Percentiles rank a stretch among this genome's conserved stretches.
Conservation (phyloP, 768 basidiomycete species). For the Tremella yokohamensis region DNA sequence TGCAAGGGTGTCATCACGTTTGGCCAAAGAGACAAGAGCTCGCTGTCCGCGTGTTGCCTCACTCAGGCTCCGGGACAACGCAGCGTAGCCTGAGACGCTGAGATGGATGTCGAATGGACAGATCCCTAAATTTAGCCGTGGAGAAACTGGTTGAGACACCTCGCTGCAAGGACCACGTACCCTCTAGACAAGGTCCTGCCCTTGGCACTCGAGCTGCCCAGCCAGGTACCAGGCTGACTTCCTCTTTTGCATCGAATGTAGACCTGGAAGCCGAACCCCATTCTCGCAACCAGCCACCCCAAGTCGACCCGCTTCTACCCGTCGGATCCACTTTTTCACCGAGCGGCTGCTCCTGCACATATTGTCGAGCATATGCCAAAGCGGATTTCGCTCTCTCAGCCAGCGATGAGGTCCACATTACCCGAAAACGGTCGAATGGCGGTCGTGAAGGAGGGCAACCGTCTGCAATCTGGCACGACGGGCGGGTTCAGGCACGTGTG, state of each 20-base stretch:
- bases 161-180: not conserved
- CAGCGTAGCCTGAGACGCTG: not conserved
- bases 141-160: not conserved
- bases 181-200: not conserved
- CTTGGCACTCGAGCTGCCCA: not conserved
- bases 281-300: too few relatives aligned
- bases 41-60: slow-evolving; percentile 66
- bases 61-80: not conserved
- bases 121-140: not conserved
- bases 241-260: not conserved
- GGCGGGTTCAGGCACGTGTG: too few relatives aligned
- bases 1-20: slow-evolving; percentile 55
- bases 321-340: too few relatives aligned
- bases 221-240: not conserved
- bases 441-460: too few relatives aligned
- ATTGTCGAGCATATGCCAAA: too few relatives aligned
- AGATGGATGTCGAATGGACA: slow-evolving; percentile 1
- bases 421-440: too few relatives aligned
- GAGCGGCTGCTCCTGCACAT: too few relatives aligned
- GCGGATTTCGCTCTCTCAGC: too few relatives aligned
- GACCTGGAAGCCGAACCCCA: too few relatives aligned
- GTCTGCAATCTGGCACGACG: too few relatives aligned
- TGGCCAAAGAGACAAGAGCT: slow-evolving; percentile 72
- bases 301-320: too few relatives aligned
- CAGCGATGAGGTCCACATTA: too few relatives aligned